Evolutionary conservation across 2,329 filamentous ascomycete species (phyloP).

Genomic region (Stachybotrys elegans): DNA sequence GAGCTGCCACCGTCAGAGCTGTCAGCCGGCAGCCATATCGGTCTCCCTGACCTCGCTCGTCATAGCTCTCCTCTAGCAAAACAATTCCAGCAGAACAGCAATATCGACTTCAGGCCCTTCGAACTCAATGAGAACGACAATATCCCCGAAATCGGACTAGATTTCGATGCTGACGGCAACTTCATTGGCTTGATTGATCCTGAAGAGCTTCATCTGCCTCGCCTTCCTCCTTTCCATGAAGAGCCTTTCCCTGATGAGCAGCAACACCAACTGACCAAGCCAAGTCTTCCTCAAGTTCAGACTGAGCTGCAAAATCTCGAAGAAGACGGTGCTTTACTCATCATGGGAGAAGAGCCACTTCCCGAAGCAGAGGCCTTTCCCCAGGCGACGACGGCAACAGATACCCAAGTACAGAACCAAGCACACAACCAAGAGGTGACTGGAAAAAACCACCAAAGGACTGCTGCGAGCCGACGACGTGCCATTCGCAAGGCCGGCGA

Average conservation of each 20-base stretch:
- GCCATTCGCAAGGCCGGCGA: slow-evolving; percentile 19
- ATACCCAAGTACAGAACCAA: background rate
- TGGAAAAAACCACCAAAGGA: slow-evolving; percentile 12
- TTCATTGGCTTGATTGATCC: slow-evolving; percentile 34
- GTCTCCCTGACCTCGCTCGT: slow-evolving; percentile 28
- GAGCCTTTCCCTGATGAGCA: slow-evolving; percentile 6
- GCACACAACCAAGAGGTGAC: slow-evolving; percentile 9
- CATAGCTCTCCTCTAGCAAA: slow-evolving; percentile 23
- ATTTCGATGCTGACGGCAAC: slow-evolving; percentile 49
- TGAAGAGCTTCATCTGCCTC: slow-evolving; percentile 39
- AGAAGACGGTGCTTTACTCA: slow-evolving; percentile 28
- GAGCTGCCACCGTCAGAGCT: slow-evolving; percentile 29
- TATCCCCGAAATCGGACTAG: slow-evolving; percentile 37
- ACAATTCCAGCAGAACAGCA: slow-evolving; percentile 10
- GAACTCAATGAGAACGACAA: slow-evolving; percentile 33
- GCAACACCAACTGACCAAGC: no score
- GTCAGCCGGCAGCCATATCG: slow-evolving; percentile 23
- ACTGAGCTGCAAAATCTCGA: background rate
- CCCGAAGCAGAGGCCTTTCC: slow-evolving; percentile 32
- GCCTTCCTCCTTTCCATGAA: slow-evolving; percentile 20
- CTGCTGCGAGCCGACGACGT: slow-evolving; percentile 14
- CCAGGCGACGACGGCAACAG: no score
- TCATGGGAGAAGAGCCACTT: slow-evolving; percentile 31
- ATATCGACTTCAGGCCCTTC: slow-evolving; percentile 25
- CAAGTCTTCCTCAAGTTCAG: slow-evolving; percentile 9